Conservation (phyloP, 1,284 basidiomycete species). For the Marasmius tenuissimus region DNA sequence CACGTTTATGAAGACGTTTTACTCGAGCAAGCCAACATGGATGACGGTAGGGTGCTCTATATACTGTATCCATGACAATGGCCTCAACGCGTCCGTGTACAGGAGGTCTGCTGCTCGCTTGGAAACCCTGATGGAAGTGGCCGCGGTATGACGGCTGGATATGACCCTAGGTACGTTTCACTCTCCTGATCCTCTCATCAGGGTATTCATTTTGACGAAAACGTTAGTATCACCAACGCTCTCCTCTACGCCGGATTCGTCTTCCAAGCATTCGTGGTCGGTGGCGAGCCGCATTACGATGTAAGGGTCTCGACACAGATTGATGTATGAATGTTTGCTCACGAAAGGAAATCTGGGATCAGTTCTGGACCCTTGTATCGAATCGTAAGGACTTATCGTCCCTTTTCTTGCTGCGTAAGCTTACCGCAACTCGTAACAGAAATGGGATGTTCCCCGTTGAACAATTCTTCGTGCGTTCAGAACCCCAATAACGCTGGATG, state of each 20-base stretch:
- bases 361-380: not conserved
- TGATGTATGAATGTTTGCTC: not conserved
- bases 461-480: slow-evolving; percentile 27
- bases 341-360: not conserved
- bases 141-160: slow-evolving; percentile 30
- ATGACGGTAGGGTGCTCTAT: slow-evolving; percentile 29
- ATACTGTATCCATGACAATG: too few relatives aligned
- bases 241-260: slow-evolving; percentile 37
- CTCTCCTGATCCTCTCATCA: not conserved
- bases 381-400: slow-evolving; percentile 19
- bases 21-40: slow-evolving; percentile 32
- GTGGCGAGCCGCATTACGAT: slow-evolving; percentile 36
- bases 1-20: slow-evolving; percentile 21
- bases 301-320: slow-evolving; percentile 16
- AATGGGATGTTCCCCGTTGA: slow-evolving; percentile 32
- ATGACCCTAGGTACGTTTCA: slow-evolving; percentile 32
- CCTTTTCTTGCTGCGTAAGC: not conserved
- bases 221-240: slow-evolving; percentile 33
- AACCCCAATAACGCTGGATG: slow-evolving; percentile 34
- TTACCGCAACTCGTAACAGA: slow-evolving; percentile 15
- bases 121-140: slow-evolving; percentile 33
- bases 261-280: slow-evolving; percentile 36
- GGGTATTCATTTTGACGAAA: too few relatives aligned
- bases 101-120: slow-evolving; percentile 38
- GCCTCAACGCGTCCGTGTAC: not conserved